Conservation (phyloP, 768 basidiomycete genomes). For the Amanita fuliginea region DNA sequence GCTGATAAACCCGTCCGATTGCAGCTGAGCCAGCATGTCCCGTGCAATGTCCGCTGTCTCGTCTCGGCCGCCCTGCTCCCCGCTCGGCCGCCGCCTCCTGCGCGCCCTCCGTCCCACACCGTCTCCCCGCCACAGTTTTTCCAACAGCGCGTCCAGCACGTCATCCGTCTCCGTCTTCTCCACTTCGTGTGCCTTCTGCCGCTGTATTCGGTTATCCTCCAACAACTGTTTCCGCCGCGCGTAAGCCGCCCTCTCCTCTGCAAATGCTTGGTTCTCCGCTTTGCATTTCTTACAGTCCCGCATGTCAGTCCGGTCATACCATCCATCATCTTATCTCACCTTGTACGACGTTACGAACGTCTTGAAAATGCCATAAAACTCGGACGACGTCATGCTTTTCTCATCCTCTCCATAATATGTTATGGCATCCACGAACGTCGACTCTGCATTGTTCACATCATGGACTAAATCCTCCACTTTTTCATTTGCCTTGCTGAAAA, state of each 20-base stretch:
- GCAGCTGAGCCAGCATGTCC: slow-evolving; percentile 65
- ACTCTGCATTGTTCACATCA: slow-evolving; percentile 77
- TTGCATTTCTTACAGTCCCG: slow-evolving; percentile 61
- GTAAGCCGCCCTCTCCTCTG: slow-evolving; percentile 56
- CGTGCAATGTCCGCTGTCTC: slow-evolving; percentile 53
- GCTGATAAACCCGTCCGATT: slow-evolving; percentile 56
- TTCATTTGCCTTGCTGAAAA: slow-evolving; percentile 62
- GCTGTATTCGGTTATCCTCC: slow-evolving; percentile 49
- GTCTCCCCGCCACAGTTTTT: slow-evolving; percentile 63
- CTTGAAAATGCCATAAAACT: slow-evolving; percentile 97
- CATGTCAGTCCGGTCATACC: not conserved
- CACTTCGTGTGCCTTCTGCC: slow-evolving; percentile 36
- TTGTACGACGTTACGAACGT: slow-evolving; percentile 92
- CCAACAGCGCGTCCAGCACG: slow-evolving; percentile 61
- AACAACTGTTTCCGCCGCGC: slow-evolving; percentile 62
- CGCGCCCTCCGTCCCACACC: slow-evolving; percentile 46
- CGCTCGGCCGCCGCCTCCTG: slow-evolving; percentile 28
- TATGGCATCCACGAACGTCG: slow-evolving; percentile 75
- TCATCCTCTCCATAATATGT: slow-evolving; percentile 92
- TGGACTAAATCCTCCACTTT: slow-evolving; percentile 80
- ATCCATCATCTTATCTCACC: slow-evolving; percentile 29
- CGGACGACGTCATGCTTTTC: slow-evolving; percentile 72
- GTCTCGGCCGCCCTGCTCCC: slow-evolving; percentile 21
- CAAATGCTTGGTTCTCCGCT: slow-evolving; percentile 60
- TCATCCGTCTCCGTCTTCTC: slow-evolving; percentile 40